Evolutionary conservation across 83 land plant genomes (phyloP), one percentile per base, ranked within the genome.

Genomic region (Picea abies): DNA sequence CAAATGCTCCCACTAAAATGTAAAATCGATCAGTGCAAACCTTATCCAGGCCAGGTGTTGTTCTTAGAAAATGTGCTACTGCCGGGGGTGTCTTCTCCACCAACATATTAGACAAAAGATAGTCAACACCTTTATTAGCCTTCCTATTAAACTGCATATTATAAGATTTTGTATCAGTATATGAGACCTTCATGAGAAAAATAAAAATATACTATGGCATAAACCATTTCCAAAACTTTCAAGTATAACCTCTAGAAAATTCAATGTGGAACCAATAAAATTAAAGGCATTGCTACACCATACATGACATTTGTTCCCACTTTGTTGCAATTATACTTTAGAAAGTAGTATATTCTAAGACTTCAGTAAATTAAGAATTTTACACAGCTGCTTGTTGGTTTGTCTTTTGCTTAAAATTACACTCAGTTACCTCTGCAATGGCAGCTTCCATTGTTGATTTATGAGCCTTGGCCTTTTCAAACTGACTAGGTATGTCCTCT

Each of bases 391-490:
- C n/a, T 16, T 26, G 6, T 11, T 17, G 23, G 2, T 60, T 19
- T 26, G 14, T 79, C 65, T 60, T 39, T 32, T 58, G 20, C 17
- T 3, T 35, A 63, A 44, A 70, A 37, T 80, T 71, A 89, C 20
- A 60, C 63, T 17, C 29, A 60, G 37, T 65, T 80, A 92, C 99
- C 96, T 97, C 98, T 73, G 95, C 85, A 39, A 97, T 87, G 11
- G 95, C 97, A 85, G 98, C 91, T 84, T 97, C 96, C 86, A 96
- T 82, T 32, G 95, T 92, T 20, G 95, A 90, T 82, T 96, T 96
- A 63, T 92, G 96, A 85, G 95, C 97, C 85, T 96, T 97, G 23
- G 94, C 95, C 90, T 92, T 97, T 85, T 94, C 94, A 90, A 97
- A 94, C 41, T 92, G 87, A 84, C 85, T 92, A 37, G 93, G 87